phyloP scores from a whole-genome alignment of 495 filamentous ascomycete genomes.

The Antarctomyces pellizariae region DNA sequence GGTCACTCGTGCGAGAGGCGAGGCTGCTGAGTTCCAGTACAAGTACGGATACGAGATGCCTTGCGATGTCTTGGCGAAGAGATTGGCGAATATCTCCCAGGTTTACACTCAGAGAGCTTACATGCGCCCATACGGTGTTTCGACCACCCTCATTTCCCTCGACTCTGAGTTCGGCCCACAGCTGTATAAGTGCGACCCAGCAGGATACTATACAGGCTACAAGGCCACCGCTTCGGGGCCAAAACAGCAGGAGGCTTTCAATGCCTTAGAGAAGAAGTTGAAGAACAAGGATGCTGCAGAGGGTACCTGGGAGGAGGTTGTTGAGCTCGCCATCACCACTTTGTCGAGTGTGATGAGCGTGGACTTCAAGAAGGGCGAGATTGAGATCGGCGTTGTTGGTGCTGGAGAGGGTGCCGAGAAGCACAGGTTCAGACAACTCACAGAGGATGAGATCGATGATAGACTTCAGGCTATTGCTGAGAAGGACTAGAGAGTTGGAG shows the following conservation, averaged over 20 bases:
- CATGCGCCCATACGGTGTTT: slow-evolving; percentile 92
- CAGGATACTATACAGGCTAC: slow-evolving; percentile 93
- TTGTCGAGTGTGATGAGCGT: slow-evolving; percentile 91
- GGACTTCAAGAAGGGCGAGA: slow-evolving; percentile 97
- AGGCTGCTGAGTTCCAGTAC: slow-evolving; percentile 94
- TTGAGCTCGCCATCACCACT: slow-evolving; percentile 84
- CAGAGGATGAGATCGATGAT: slow-evolving; percentile 96
- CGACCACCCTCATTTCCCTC: slow-evolving; percentile 79
- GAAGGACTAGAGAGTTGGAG: too few relatives aligned
- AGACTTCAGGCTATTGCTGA: slow-evolving; percentile 91
- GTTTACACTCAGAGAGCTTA: slow-evolving; percentile 96
- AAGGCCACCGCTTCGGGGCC: slow-evolving; percentile 93
- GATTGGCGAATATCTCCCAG: slow-evolving; percentile 95
- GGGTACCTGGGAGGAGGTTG: slow-evolving; percentile 91
- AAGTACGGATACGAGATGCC: slow-evolving; percentile 99
- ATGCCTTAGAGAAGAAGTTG: slow-evolving; percentile 96
- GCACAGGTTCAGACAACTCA: slow-evolving; percentile 68
- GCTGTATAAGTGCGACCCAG: slow-evolving; percentile 94
- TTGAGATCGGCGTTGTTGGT: slow-evolving; percentile 92
- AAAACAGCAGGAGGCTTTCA: slow-evolving; percentile 95
- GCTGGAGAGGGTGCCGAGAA: slow-evolving; percentile 58
- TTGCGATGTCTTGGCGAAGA: slow-evolving; percentile 85
- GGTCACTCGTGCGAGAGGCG: slow-evolving; percentile 74
- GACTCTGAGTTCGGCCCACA: slow-evolving; percentile 88
- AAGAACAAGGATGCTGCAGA: slow-evolving; percentile 95